Conservation (phyloP, 768 basidiomycete genomes). For the Trametes cingulata region DNA sequence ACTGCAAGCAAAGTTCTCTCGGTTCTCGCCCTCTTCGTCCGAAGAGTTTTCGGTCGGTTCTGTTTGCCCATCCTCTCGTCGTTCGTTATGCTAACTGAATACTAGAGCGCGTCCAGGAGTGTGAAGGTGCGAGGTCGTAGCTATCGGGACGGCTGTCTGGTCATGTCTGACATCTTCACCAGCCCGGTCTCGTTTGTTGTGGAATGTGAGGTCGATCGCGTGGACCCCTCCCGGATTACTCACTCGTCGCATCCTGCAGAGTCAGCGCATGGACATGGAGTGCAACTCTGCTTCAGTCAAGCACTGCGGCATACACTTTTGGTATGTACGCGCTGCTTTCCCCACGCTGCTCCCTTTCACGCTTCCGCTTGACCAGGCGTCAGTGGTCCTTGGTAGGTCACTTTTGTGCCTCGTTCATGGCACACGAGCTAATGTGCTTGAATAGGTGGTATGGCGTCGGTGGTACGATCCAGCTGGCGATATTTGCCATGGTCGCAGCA, state of each 20-base stretch:
- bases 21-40: constrained; percentile 46
- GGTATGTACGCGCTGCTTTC: constrained; percentile 26
- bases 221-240: too few species aligned
- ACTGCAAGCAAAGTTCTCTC: constrained; percentile 48
- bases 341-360: background rate
- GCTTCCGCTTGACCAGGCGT: constrained; percentile 32
- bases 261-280: constrained; percentile 62
- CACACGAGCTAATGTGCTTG: too few species aligned
- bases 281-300: constrained; percentile 54
- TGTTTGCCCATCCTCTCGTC: background rate
- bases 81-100: background rate
- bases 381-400: constrained; percentile 49
- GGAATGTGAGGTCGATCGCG: constrained; percentile 39
- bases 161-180: too few species aligned
- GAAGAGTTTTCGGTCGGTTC: constrained; percentile 49
- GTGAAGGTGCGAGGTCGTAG: constrained; percentile 37
- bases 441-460: constrained; percentile 52
- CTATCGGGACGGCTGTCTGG: background rate
- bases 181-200: constrained; percentile 52
- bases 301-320: constrained; percentile 52
- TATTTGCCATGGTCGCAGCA: constrained; percentile 55
- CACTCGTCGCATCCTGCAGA: constrained; percentile 21
- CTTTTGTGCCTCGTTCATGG: background rate
- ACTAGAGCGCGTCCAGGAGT: constrained; percentile 46
- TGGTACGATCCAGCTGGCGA: constrained; percentile 52